These are phyloP conservation scores for Globisporangium middletonii DNA, from an alignment of 352 stramenopile genomes.

Conservation along the genomic window DNA sequence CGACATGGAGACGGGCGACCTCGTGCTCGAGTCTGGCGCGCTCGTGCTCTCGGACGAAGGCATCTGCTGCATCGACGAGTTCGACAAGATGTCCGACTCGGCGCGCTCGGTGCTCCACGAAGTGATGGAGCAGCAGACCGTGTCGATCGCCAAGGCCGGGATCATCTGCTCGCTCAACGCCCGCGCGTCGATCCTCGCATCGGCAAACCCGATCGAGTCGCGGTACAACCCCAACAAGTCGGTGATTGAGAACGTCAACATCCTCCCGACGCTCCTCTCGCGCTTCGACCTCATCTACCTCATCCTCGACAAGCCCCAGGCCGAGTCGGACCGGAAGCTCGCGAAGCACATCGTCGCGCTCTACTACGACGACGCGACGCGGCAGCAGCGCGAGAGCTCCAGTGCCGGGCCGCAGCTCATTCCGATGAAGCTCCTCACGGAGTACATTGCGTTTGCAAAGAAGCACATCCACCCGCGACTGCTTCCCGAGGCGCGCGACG, in stretches of 20 bases:
- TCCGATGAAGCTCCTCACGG: conserved; percentile 79
- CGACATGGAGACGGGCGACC: conserved; percentile 97
- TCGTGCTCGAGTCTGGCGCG: conserved; percentile 96
- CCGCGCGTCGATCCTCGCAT: conserved; percentile 97
- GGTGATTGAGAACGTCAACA: conserved; percentile 98
- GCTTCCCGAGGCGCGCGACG: conserved; percentile 83
- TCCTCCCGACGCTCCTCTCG: conserved; percentile 96
- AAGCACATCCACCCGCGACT: conserved; percentile 90
- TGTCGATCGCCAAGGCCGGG: conserved; percentile 98
- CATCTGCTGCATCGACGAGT: conserved; percentile 99
- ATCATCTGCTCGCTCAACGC: conserved; percentile 99
- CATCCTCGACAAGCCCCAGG: conserved; percentile 96
- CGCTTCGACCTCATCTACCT: conserved; percentile 99
- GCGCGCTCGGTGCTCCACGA: conserved; percentile 98
- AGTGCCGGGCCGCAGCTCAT: conserved; percentile 58
- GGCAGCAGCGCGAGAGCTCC: conserved; percentile 31
- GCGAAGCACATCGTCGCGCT: conserved; percentile 97
- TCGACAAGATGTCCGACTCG: conserved; percentile 99
- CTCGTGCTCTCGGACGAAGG: conserved; percentile 96
- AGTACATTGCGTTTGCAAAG: conserved; percentile 97
- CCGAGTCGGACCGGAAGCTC: conserved; percentile 92
- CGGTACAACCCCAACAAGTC: conserved; percentile 98
- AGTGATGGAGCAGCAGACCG: conserved; percentile 99
- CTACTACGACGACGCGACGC: conserved; percentile 90
- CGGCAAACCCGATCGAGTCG: conserved; percentile 97